phyloP scores from a whole-genome alignment of 352 stramenopile species.

The Globisporangium heterothallicum region DNA sequence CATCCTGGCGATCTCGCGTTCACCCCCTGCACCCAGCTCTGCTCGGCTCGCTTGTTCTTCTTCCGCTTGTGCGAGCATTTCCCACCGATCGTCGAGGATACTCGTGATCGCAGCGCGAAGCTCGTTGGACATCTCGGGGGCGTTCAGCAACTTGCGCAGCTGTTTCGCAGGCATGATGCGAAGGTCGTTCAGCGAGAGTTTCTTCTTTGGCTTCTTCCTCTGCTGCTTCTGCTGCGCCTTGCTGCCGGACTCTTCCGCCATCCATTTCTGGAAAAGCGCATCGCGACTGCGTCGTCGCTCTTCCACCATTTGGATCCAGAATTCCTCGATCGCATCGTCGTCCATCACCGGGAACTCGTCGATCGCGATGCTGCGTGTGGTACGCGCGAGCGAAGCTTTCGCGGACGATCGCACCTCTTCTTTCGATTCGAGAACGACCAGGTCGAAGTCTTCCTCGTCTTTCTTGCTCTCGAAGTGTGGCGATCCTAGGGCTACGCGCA shows the following conservation, averaged over 20 bases:
- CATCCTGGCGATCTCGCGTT: no score
- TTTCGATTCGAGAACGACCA: constrained; percentile 78
- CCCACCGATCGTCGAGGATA: constrained; percentile 47
- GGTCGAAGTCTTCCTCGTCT: constrained; percentile 50
- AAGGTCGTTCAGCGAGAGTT: constrained; percentile 35
- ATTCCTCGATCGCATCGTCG: constrained; percentile 66
- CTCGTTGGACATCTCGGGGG: constrained; percentile 22
- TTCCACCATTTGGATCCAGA: constrained; percentile 75
- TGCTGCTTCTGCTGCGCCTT: no score
- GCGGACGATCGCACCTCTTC: constrained; percentile 3
- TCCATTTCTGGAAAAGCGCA: constrained; percentile 49
- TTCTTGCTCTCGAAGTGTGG: constrained; percentile 65
- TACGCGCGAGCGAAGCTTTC: constrained; percentile 18
- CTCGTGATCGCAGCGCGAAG: constrained; percentile 33
- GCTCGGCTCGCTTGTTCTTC: neutral
- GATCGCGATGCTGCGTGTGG: constrained; percentile 64
- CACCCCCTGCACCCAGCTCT: no score
- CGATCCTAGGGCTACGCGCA: constrained; percentile 55
- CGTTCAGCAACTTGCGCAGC: constrained; percentile 36
- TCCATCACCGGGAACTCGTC: constrained; percentile 85
- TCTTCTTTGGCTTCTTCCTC: constrained; percentile 21
- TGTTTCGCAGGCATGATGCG: constrained; percentile 43
- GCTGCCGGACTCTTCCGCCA: neutral
- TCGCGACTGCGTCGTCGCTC: constrained; percentile 25
- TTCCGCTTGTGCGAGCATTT: constrained; percentile 24